Evolutionary conservation across 495 filamentous ascomycete genomes (phyloP).

Genomic region (Xylaria flabelliformis): DNA sequence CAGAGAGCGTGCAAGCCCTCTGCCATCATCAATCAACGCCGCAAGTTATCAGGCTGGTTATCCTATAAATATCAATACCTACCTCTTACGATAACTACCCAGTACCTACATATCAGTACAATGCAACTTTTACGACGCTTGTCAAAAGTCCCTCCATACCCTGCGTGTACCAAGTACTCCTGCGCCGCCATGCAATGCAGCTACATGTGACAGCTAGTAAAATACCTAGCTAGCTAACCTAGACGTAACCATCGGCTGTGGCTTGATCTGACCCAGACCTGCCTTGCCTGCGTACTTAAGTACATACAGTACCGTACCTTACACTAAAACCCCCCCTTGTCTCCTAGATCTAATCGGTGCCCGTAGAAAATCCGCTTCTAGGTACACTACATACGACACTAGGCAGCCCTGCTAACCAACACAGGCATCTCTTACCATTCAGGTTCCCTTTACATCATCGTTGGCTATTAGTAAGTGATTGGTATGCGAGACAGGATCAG

Average conservation of each 20-base stretch:
- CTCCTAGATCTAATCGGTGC: constrained; percentile 7
- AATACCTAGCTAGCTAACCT: too few relatives aligned
- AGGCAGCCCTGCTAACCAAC: not conserved
- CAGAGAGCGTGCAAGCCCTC: not conserved
- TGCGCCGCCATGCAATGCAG: constrained; percentile 16
- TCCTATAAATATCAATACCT: constrained; percentile 23
- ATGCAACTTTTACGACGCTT: not conserved
- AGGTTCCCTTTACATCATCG: not conserved
- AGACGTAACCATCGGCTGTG: constrained; percentile 13
- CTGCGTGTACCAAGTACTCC: constrained; percentile 18
- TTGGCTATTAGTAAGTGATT: constrained; percentile 18
- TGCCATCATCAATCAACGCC: not conserved
- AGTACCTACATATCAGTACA: not conserved
- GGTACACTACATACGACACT: too few relatives aligned
- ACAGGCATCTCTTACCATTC: constrained; percentile 16
- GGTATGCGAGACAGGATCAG: constrained; percentile 8
- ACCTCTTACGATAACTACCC: too few relatives aligned
- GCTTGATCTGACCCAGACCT: constrained; percentile 25
- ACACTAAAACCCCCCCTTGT: not conserved
- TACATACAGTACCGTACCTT: not conserved
- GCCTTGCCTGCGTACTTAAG: not conserved
- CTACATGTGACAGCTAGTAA: constrained; percentile 19
- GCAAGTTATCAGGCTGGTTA: not conserved
- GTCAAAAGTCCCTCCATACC: constrained; percentile 27
- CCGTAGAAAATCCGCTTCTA: not conserved